Base-by-base conservation (phyloP, 192 early-diverging fungal species). In the Backusella australiensis region DNA sequence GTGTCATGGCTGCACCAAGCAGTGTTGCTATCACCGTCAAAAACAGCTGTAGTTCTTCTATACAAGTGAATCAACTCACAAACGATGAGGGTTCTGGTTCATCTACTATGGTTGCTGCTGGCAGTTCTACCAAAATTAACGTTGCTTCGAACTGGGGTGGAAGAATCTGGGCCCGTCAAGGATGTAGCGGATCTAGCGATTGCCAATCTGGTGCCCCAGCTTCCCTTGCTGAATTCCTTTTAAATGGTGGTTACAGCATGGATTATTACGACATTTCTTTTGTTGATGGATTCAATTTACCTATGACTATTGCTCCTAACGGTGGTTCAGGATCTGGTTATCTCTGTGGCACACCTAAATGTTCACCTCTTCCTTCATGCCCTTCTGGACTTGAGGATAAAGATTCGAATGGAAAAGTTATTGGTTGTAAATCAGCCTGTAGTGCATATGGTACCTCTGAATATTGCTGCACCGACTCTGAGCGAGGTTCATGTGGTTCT, bases 241-340 rank as follows among this genome's bases (percentile, higher is more conserved):
- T 78, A 41, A 73, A 26, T 34, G 77, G 77, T 34, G 36, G 72
- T 21, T 41, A 34, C 41, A 46, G 29, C n/a, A 39, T 59, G 49
- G 78, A 80, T 38, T 80, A 68, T 29, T 80, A 80, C 32, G 78
- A 80, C 73, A 35, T 80, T 12, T 76, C 74, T 56, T 49, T 76
- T 11, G 78, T 80, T 21, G 78, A 80, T 41, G 78, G 78, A 14
- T 80, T 39, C 59, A 80, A 80, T 63, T 26, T 80, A n/a, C 69
- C 74, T n/a, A 75, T 80, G 34, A 29, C 67, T 19, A 80, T 80
- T 52, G 19, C 71, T 72, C 69, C 74, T 41, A 56, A 67, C 21
- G 69, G 67, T 17, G 69, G 42, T 11, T 38, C 39, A 8, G 68
- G 35, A 21, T 29, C 59, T 42, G 72, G 72, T 35, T 69, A 74